Conservation (phyloP, 441 rosid species). For the Erodium trifolium region DNA sequence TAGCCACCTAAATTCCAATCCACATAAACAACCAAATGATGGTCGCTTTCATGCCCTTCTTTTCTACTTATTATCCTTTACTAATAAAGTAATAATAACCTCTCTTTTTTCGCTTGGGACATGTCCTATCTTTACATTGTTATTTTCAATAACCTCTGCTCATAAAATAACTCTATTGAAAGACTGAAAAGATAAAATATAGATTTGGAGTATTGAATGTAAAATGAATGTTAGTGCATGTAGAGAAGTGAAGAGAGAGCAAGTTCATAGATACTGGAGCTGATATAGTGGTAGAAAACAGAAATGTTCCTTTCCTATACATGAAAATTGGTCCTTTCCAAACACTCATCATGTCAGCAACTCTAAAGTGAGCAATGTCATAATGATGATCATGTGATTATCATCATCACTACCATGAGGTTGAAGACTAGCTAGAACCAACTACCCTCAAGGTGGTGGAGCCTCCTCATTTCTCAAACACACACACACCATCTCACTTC, state of each 20-base stretch:
- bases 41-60: neutral
- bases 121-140: no score
- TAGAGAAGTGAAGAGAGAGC: neutral
- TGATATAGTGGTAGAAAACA: neutral
- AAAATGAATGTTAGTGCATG: no score
- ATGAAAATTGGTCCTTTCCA: constrained; percentile 3
- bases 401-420: constrained; percentile 6
- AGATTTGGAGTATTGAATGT: no score
- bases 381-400: constrained; percentile 10
- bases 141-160: no score
- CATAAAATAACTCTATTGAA: no score
- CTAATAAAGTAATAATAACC: no score
- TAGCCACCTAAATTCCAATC: neutral
- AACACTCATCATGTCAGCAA: constrained; percentile 6
- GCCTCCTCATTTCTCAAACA: no score
- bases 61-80: neutral
- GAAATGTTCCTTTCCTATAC: neutral
- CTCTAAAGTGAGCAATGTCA: neutral
- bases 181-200: no score
- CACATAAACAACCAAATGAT: neutral
- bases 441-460: neutral
- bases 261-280: neutral
- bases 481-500: neutral
- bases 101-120: no score
- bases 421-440: neutral